A percentile compares a stretch with the other conserved stretches of the same genome.
phyloP scores from a whole-genome alignment of 768 basidiomycete genomes.

The Termitomyces bulborhizus region DNA sequence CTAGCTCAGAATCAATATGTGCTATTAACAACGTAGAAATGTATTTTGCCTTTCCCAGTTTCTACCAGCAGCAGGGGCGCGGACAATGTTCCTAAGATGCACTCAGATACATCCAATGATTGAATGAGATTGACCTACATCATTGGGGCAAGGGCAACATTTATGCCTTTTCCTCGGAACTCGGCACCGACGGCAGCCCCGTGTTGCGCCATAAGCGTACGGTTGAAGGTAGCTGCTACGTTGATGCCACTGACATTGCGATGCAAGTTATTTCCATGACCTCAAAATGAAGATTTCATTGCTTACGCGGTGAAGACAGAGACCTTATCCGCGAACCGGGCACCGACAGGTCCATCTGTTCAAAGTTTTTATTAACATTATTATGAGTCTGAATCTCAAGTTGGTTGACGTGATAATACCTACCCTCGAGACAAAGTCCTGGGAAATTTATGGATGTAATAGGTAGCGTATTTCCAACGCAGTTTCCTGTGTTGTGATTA shows the following conservation, averaged over 20 bases:
- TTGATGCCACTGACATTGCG: constrained; percentile 35
- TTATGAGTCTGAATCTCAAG: neutral
- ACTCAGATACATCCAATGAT: neutral
- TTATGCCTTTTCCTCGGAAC: constrained; percentile 53
- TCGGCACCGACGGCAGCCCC: constrained; percentile 55
- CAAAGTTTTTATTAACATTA: neutral
- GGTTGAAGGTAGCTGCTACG: constrained; percentile 47
- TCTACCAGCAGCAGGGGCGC: constrained; percentile 40
- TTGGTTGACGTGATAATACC: neutral
- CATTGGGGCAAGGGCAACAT: constrained; percentile 47
- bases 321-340: constrained; percentile 38
- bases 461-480: constrained; percentile 45
- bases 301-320: constrained; percentile 46
- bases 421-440: constrained; percentile 45
- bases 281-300: neutral
- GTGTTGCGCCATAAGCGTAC: constrained; percentile 49
- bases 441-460: constrained; percentile 42
- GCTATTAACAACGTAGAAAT: neutral
- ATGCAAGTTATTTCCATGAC: neutral
- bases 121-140: constrained; percentile 26
- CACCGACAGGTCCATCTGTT: constrained; percentile 42
- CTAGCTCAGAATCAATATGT: constrained; percentile 14
- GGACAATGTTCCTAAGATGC: constrained; percentile 33
- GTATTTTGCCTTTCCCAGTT: constrained; percentile 44
- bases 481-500: constrained; percentile 24